A percentile compares a stretch with the other conserved stretches of the same genome.
Conservation (phyloP, 768 basidiomycete species). For the Boletus rubroflammeus region DNA sequence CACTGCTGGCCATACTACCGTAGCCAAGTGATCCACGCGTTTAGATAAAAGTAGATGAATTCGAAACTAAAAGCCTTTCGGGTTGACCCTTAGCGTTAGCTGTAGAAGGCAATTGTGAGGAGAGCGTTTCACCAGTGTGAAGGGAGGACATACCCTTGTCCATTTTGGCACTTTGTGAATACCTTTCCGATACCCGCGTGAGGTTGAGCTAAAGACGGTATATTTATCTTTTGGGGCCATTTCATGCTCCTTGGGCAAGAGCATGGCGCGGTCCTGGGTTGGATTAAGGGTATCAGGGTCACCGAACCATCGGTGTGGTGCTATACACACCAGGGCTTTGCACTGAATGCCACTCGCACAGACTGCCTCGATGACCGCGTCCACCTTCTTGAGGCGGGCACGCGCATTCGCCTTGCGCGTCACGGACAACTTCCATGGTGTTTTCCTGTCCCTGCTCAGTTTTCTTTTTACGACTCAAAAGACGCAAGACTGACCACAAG, state of each 20-base stretch:
- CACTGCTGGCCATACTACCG: neutral
- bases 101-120: constrained; percentile 30
- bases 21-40: neutral
- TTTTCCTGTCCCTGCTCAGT: constrained; percentile 62
- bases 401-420: constrained; percentile 93
- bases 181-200: constrained; percentile 81
- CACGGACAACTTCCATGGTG: constrained; percentile 86
- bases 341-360: constrained; percentile 78
- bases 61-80: constrained; percentile 83
- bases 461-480: neutral
- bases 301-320: neutral
- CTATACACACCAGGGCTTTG: constrained; percentile 60
- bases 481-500: constrained; percentile 58
- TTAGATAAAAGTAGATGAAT: constrained; percentile 36
- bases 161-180: constrained; percentile 98
- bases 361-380: constrained; percentile 88
- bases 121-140: neutral
- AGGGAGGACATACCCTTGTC: constrained; percentile 65
- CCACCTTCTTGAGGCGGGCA: constrained; percentile 85
- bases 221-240: constrained; percentile 95
- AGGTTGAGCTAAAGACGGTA: constrained; percentile 74
- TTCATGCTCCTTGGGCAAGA: constrained; percentile 89
- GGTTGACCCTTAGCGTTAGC: constrained; percentile 86
- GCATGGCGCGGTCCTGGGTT: constrained; percentile 64
- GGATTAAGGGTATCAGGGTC: neutral